These are phyloP conservation scores for Chaetomiaceae sp. DNA, from an alignment of 2,329 filamentous ascomycete genomes.

Conservation along the genomic window DNA sequence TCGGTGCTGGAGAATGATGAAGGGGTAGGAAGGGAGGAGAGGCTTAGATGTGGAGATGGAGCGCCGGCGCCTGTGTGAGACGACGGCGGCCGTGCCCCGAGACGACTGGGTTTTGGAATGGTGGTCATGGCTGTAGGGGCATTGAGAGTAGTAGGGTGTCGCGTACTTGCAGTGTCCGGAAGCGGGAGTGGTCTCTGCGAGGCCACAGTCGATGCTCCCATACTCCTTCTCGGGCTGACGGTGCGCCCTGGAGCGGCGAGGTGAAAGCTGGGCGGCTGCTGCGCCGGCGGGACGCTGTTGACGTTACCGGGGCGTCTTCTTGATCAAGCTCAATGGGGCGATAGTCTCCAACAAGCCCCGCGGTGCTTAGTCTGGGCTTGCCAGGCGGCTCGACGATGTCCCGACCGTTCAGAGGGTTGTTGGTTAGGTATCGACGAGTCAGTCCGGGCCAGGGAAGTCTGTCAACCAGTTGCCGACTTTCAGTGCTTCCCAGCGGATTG, in stretches of 20 bases:
- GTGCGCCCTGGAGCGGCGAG: neutral
- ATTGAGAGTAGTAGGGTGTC: conserved; percentile 30
- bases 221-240: conserved; percentile 2
- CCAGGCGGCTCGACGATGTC: no score
- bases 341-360: no score
- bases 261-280: neutral
- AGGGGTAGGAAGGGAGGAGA: conserved; percentile 20
- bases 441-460: no score
- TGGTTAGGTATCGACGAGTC: no score
- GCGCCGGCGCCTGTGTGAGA: conserved; percentile 6
- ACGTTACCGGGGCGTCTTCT: no score
- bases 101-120: conserved; percentile 11
- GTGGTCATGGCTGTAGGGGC: conserved; percentile 21
- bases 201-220: conserved; percentile 51
- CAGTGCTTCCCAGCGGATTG: no score
- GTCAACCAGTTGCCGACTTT: no score
- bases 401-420: no score
- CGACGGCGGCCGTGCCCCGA: conserved; percentile 22
- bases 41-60: conserved; percentile 32
- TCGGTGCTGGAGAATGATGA: conserved; percentile 27
- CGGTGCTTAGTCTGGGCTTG: no score
- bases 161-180: conserved; percentile 48
- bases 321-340: no score
- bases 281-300: no score
- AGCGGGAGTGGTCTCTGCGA: conserved; percentile 62